Evolutionary conservation across 371 early-diverging fungal species (phyloP).

Genomic region (Mortierella sp.): DNA sequence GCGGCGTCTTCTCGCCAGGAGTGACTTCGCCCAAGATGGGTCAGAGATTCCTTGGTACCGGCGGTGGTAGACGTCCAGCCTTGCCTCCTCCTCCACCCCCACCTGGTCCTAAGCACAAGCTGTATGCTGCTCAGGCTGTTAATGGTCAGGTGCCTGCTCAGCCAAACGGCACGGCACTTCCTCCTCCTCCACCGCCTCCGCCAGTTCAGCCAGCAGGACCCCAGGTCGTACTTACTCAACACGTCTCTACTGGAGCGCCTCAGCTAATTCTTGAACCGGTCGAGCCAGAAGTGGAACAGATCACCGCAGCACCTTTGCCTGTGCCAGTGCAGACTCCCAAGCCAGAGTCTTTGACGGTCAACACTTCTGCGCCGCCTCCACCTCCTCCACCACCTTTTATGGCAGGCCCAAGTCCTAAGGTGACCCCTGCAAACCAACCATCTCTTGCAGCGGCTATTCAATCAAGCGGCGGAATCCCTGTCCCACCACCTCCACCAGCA

Average conservation of each 20-base stretch:
- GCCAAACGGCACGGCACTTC: background rate
- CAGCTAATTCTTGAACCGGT: background rate
- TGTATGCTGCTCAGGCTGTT: constrained; percentile 26
- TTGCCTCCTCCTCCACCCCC: constrained; percentile 57
- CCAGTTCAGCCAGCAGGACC: constrained; percentile 15
- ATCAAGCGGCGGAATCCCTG: background rate
- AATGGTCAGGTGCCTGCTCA: background rate
- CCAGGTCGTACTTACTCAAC: background rate
- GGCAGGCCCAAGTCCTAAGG: background rate
- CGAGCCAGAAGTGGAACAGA: background rate
- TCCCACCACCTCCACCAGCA: constrained; percentile 3
- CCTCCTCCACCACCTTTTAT: constrained; percentile 28
- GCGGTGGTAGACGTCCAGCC: constrained; percentile 50
- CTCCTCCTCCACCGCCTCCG: constrained; percentile 17
- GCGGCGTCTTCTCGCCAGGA: constrained; percentile 19
- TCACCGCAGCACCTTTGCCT: background rate
- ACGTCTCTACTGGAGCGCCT: background rate
- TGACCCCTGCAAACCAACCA: background rate
- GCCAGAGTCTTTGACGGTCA: background rate
- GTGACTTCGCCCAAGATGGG: constrained; percentile 32
- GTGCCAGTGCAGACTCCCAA: background rate
- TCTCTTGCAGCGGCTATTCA: background rate
- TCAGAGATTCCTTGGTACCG: constrained; percentile 25
- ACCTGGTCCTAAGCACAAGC: constrained; percentile 50
- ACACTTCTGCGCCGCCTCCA: constrained; percentile 28